Conservation (phyloP, 768 basidiomycete genomes). For the Hebeloma cylindrosporum region DNA sequence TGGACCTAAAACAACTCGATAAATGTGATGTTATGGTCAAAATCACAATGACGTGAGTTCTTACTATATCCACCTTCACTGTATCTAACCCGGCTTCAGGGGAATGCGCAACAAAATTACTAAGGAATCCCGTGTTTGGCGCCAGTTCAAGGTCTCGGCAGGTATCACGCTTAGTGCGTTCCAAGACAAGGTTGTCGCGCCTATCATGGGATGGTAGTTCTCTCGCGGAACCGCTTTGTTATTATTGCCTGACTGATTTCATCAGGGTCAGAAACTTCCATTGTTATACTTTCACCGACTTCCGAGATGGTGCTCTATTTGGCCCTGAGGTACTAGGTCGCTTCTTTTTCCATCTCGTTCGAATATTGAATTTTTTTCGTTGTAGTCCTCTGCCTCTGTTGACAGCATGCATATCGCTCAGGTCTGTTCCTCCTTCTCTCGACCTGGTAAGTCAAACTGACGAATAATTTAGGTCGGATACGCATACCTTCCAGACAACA, state of each 20-base stretch:
- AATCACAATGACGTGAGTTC: constrained; percentile 16
- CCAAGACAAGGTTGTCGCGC: constrained; percentile 35
- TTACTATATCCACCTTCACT: background rate
- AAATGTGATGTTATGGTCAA: constrained; percentile 19
- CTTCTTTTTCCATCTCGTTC: background rate
- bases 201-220: constrained; percentile 34
- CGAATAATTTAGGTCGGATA: constrained; percentile 26
- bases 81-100: constrained; percentile 1
- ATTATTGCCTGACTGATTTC: background rate
- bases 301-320: constrained; percentile 30
- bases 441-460: too few relatives aligned
- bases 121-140: constrained; percentile 31
- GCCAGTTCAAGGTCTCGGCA: constrained; percentile 32
- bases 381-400: constrained; percentile 18
- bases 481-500: constrained; percentile 28
- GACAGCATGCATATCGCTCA: constrained; percentile 23
- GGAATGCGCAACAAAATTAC: constrained; percentile 13
- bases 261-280: constrained; percentile 32
- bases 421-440: background rate
- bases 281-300: constrained; percentile 33
- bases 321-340: constrained; percentile 28
- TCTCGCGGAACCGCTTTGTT: background rate
- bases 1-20: constrained; percentile 16
- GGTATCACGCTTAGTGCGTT: constrained; percentile 33
- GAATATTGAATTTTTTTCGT: background rate